Conservation (phyloP, 768 basidiomycete genomes). For the Pleurotus tuoliensis region DNA sequence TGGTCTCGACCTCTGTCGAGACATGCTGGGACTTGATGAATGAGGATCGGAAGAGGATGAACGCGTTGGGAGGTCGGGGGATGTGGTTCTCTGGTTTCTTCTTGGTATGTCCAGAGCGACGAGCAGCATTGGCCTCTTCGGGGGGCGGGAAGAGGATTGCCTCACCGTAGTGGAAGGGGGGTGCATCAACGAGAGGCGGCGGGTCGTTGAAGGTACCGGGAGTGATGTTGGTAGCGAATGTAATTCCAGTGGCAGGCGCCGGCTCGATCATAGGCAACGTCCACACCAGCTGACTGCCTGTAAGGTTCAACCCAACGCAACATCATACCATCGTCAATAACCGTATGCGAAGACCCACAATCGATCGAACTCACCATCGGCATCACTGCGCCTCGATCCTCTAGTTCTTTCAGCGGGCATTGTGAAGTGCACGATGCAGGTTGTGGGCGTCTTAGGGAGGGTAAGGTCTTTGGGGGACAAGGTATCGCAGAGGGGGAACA, state of each 20-base stretch:
- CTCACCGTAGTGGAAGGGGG: slow-evolving; percentile 24
- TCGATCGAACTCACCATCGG: slow-evolving; percentile 30
- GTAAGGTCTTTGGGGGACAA: slow-evolving; percentile 5
- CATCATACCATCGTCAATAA: slow-evolving; percentile 5
- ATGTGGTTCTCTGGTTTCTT: slow-evolving; percentile 75
- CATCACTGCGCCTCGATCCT: slow-evolving; percentile 28
- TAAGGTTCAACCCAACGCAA: not conserved
- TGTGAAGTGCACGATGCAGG: slow-evolving; percentile 11
- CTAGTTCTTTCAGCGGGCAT: slow-evolving; percentile 50
- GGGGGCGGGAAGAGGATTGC: slow-evolving; percentile 58
- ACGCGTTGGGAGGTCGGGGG: slow-evolving; percentile 81
- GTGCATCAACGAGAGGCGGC: slow-evolving; percentile 30
- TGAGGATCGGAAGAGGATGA: slow-evolving; percentile 82
- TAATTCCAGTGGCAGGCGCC: slow-evolving; percentile 32
- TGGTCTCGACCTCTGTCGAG: slow-evolving; percentile 73
- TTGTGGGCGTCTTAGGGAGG: slow-evolving; percentile 5
- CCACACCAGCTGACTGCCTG: slow-evolving; percentile 45
- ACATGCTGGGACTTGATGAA: slow-evolving; percentile 80
- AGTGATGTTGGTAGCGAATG: slow-evolving; percentile 57
- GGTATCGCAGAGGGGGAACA: slow-evolving; percentile 10
- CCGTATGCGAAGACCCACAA: not conserved
- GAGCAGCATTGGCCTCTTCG: slow-evolving; percentile 27
- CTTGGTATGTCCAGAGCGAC: slow-evolving; percentile 54
- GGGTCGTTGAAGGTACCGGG: slow-evolving; percentile 55
- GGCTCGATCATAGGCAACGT: slow-evolving; percentile 33